Percentiles rank a stretch among this genome's conserved stretches.
Evolutionary conservation across 148 eudicot genomes (phyloP).

Genomic region (Rhododendron simsii): DNA sequence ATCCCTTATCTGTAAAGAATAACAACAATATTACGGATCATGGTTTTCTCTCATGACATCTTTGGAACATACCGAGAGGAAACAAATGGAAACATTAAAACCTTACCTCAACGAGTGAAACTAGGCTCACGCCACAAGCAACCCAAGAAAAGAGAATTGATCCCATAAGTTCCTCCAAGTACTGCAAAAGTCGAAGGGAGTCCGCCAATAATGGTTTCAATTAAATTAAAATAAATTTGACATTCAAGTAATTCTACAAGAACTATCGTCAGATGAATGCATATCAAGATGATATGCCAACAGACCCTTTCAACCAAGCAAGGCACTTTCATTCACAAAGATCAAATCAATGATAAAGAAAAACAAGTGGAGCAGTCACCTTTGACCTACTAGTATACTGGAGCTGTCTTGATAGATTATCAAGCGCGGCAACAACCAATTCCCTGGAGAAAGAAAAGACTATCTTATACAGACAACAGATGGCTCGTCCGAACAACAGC

Average conservation of each 20-base stretch:
- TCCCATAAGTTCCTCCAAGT: slow-evolving; percentile 83
- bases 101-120: slow-evolving; percentile 81
- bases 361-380: slow-evolving; percentile 36
- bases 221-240: neutral
- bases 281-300: neutral
- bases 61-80: neutral
- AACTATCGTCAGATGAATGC: neutral
- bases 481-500: neutral
- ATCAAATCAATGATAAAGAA: neutral
- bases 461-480: neutral
- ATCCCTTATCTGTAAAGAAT: slow-evolving; percentile 64
- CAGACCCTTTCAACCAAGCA: neutral
- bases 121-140: slow-evolving; percentile 76
- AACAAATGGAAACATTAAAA: neutral
- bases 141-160: slow-evolving; percentile 81
- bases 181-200: slow-evolving; percentile 39
- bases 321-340: slow-evolving; percentile 1
- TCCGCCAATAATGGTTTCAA: neutral
- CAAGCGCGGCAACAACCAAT: slow-evolving; percentile 58
- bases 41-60: neutral
- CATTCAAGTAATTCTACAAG: neutral
- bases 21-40: neutral
- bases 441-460: slow-evolving; percentile 46
- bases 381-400: slow-evolving; percentile 61
- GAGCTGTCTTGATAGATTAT: slow-evolving; percentile 70